Base-by-base conservation (phyloP, 192 early-diverging fungal species). In the Linnemannia elongata region DNA sequence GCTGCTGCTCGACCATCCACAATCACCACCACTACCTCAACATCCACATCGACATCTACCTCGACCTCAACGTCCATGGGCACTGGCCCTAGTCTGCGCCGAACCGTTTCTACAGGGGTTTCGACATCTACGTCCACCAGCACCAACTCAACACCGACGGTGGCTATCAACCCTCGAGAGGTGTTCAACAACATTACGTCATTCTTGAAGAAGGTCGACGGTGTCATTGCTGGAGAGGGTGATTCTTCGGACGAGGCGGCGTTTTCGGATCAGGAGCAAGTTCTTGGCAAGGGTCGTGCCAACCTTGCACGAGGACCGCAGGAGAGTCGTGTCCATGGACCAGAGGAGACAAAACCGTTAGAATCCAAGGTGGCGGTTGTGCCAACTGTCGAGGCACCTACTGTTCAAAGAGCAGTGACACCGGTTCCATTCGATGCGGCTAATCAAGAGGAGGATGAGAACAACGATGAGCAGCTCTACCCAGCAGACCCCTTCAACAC, bases 131-230 rank as follows among this genome's bases (percentile, higher is more conserved):
- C 69, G 1, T 70, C 66, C 10, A 71, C 77, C 44, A 70, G 66
- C 9, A 79, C 77, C 24, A 54, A 33, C 4, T 52, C 45, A 3
- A 35, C 77, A 22, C 24, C 42, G 12, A 42, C 60, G 20, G 44
- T 69, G 13, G 45, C 60, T 1, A 79, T 84, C 13, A 84, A 49
- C 30, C 76, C 82, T 6, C 35, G 76, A 30, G 72, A 71, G 3
- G 82, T 84, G 3, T 35, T 84, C 38, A 78, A 57, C 72, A 84
- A 74, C 63, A 74, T 84, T 42, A 72, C 82, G 2, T 66, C 82
- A 45, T 84, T 84, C 69, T 49, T 84, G 36, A 84, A 84, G 39
- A 84, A 79, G 13, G 82, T 78, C 4, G 82, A 83, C 39, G 82
- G 82, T 8, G 82, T 77, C 5, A 83, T 83, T 73, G 76, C 76